A percentile compares a stretch with the other conserved stretches of the same genome.
These are phyloP conservation scores for Tubosaeta brunneosetosa DNA, from an alignment of 768 basidiomycete species.

Conservation along the genomic window DNA sequence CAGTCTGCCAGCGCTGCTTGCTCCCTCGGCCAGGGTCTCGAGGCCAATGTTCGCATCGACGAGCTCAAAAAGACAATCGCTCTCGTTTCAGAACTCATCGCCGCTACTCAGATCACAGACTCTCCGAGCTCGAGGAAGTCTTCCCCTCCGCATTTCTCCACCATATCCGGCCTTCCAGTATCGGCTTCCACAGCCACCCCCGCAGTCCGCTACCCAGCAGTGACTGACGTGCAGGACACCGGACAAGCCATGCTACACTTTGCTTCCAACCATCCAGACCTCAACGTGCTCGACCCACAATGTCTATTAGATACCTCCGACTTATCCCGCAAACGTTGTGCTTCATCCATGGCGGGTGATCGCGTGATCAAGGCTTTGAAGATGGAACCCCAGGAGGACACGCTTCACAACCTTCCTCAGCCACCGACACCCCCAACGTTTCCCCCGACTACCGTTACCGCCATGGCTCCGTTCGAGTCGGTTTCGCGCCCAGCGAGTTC, in stretches of 20 bases:
- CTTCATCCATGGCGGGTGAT: constrained; percentile 42
- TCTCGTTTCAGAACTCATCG: constrained; percentile 52
- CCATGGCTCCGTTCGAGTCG: constrained; percentile 29
- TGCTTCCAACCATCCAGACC: constrained; percentile 13
- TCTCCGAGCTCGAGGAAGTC: constrained; percentile 30
- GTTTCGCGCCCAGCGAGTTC: constrained; percentile 33
- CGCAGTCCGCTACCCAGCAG: constrained; percentile 18
- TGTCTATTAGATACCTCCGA: constrained; percentile 33
- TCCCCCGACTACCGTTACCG: constrained; percentile 18
- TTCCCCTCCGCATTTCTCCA: constrained; percentile 22
- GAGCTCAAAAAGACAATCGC: constrained; percentile 52
- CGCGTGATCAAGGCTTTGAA: constrained; percentile 46
- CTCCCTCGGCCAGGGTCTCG: constrained; percentile 39
- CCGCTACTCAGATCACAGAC: constrained; percentile 37
- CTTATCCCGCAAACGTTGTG: constrained; percentile 48
- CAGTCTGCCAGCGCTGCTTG: constrained; percentile 52
- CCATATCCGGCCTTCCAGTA: constrained; percentile 27
- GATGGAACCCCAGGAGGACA: constrained; percentile 45
- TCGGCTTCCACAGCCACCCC: constrained; percentile 38
- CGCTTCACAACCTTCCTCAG: constrained; percentile 24
- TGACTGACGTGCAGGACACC: constrained; percentile 22
- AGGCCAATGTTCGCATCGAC: constrained; percentile 49
- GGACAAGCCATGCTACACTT: constrained; percentile 21
- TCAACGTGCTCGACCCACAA: constrained; percentile 19
- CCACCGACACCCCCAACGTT: constrained; percentile 22